Base-by-base conservation (phyloP, 768 basidiomycete genomes). In the Mycena rebaudengoi region DNA sequence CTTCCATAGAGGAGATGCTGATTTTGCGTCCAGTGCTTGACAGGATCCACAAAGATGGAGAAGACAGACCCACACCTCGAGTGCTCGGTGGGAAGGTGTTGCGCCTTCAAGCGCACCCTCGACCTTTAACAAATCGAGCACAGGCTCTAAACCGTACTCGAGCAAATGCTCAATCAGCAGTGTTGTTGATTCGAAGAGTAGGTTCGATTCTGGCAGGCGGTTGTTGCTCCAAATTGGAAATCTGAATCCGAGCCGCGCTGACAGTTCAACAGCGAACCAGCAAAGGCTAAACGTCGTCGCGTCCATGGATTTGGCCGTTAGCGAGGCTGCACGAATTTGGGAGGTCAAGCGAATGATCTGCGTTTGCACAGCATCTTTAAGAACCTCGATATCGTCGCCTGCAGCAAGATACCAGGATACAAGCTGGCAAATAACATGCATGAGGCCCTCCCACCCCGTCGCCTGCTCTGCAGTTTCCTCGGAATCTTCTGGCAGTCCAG, bases 41-140 rank as follows among this genome's bases (percentile, higher is more conserved):
- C 52, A 7, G 85, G 71, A n/a, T n/a, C n/a, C n/a, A n/a, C n/a
- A n/a, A n/a, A 92, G 69, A 67, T 93, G 87, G 33, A 92, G 80
- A 21, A 95, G 70, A 35, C 85, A 86, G 48, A 94, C 80, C 96
- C 95, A 97, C 18, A 91, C 66, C 68, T 94, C 90, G 2, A 86
- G 81, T 1, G 83, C 79, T 41, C 79, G 80, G 64, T 83, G 78
- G 13, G 79, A 64, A 43, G 83, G 64, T 35, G 75, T 71, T 29
- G 77, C 73, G 23, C 75, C 76, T 65, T 83, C 80, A 5, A 82
- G 66, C 12, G 70, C 65, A 16, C 74, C 67, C 11, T 73, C 73
- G 55, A 78, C 76, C 26, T 89, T 76, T 25, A 90, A 69, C 0
- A 77, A 71, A 11, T 74, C 65, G 64, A 88, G 78, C 0, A 83